phyloP scores from a whole-genome alignment of 768 basidiomycete species.

The Hortiboletus flavorubellus region DNA sequence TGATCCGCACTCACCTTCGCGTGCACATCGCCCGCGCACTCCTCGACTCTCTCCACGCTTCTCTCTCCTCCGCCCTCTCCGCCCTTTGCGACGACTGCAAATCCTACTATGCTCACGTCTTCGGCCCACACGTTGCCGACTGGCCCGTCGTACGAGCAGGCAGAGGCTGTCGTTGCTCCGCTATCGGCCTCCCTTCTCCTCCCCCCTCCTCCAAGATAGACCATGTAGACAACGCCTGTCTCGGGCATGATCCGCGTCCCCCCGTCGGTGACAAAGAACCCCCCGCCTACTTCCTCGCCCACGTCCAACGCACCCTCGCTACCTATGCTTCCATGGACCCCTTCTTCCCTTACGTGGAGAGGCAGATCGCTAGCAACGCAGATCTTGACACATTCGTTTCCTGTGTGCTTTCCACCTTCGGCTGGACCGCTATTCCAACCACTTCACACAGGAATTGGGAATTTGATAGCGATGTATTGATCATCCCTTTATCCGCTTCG shows the following conservation, averaged over 20 bases:
- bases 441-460: conserved; percentile 24
- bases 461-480: conserved; percentile 26
- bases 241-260: conserved; percentile 29
- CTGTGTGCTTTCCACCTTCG: conserved; percentile 40
- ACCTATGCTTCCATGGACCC: conserved; percentile 42
- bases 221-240: conserved; percentile 9
- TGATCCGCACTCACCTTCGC: conserved; percentile 48
- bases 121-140: conserved; percentile 48
- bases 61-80: conserved; percentile 32
- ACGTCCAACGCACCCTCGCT: conserved; percentile 47
- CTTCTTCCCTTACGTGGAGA: conserved; percentile 27
- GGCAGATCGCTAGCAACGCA: conserved; percentile 11
- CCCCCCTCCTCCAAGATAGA: conserved; percentile 7
- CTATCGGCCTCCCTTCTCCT: conserved; percentile 18
- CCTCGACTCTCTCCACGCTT: conserved; percentile 39
- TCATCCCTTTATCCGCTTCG: conserved; percentile 17
- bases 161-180: conserved; percentile 46
- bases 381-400: conserved; percentile 45
- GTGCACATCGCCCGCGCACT: conserved; percentile 40
- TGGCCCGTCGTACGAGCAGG: conserved; percentile 49
- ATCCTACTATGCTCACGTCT: conserved; percentile 52
- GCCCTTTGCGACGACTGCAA: conserved; percentile 48
- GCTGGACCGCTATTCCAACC: conserved; percentile 32
- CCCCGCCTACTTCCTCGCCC: conserved; percentile 30
- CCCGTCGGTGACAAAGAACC: conserved; percentile 30